Conservation (phyloP, 1,284 basidiomycete species). For the Malassezia slooffiae region DNA sequence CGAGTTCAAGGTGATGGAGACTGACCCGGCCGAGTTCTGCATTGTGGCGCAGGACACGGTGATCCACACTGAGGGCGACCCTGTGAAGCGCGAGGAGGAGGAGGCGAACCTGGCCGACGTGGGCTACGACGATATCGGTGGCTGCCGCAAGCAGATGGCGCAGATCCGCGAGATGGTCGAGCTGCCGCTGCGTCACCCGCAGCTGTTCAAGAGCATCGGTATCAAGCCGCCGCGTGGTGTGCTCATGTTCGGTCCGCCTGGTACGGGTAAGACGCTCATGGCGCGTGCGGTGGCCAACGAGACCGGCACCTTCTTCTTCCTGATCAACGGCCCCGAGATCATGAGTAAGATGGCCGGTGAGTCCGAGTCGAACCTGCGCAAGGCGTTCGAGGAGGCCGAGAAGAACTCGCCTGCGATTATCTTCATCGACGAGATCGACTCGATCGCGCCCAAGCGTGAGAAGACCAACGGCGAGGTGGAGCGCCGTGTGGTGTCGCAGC, state of each 20-base stretch:
- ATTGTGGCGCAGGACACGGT: constrained; percentile 95
- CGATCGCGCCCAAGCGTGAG: constrained; percentile 98
- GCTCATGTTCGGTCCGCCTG: constrained; percentile 46
- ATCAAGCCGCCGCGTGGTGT: constrained; percentile 85
- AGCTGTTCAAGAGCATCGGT: constrained; percentile 98
- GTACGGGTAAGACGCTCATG: constrained; percentile 56
- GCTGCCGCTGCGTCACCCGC: constrained; percentile 90
- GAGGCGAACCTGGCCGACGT: constrained; percentile 93
- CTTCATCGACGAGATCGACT: constrained; percentile 98
- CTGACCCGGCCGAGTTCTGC: constrained; percentile 84
- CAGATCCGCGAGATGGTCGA: constrained; percentile 99
- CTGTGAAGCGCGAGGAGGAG: constrained; percentile 96
- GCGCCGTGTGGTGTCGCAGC: constrained; percentile 93
- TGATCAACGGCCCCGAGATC: constrained; percentile 98
- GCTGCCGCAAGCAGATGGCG: constrained; percentile 97
- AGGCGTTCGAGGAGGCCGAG: constrained; percentile 98
- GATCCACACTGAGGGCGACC: constrained; percentile 94
- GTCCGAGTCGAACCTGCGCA: constrained; percentile 88
- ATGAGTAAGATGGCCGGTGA: constrained; percentile 99
- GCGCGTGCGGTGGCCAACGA: constrained; percentile 98
- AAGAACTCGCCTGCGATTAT: constrained; percentile 99
- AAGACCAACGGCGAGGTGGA: constrained; percentile 99
- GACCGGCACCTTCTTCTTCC: constrained; percentile 98
- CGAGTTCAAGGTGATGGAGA: constrained; percentile 94
- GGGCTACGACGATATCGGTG: constrained; percentile 98